These are phyloP conservation scores for Thelephora ganbajun DNA, from an alignment of 768 basidiomycete species.

Conservation along the genomic window DNA sequence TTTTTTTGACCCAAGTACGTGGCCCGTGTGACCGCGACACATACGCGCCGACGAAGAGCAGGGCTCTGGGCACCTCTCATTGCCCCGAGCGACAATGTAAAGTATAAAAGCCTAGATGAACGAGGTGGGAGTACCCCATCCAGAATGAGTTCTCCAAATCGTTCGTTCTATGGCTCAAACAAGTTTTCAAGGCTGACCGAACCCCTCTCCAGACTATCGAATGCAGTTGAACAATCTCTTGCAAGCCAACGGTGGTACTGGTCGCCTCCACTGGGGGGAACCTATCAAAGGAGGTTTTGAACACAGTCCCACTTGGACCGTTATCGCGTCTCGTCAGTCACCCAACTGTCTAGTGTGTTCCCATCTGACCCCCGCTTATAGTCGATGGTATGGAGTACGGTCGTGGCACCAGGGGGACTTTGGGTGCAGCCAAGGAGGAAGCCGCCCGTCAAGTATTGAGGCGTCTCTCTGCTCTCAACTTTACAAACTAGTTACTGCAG, in stretches of 20 bases:
- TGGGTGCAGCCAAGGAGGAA: neutral
- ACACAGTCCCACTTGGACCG: constrained; percentile 16
- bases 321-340: constrained; percentile 14
- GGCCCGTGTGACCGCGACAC: too few species aligned
- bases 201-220: constrained; percentile 13
- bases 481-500: too few species aligned
- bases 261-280: constrained; percentile 11
- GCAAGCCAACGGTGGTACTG: constrained; percentile 13
- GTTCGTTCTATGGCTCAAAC: too few species aligned
- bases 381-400: neutral
- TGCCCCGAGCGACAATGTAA: too few species aligned
- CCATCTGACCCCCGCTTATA: neutral
- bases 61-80: too few species aligned
- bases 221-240: constrained; percentile 20
- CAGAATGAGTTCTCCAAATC: too few species aligned
- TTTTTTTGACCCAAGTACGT: too few species aligned
- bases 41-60: too few species aligned
- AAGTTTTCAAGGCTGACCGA: too few species aligned
- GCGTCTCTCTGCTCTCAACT: too few species aligned
- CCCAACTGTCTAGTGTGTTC: neutral
- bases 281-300: constrained; percentile 7
- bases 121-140: too few species aligned
- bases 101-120: too few species aligned
- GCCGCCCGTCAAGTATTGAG: neutral
- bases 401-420: neutral